phyloP scores from a whole-genome alignment of 345 rosid genomes.

The Eucalyptus sp. region DNA sequence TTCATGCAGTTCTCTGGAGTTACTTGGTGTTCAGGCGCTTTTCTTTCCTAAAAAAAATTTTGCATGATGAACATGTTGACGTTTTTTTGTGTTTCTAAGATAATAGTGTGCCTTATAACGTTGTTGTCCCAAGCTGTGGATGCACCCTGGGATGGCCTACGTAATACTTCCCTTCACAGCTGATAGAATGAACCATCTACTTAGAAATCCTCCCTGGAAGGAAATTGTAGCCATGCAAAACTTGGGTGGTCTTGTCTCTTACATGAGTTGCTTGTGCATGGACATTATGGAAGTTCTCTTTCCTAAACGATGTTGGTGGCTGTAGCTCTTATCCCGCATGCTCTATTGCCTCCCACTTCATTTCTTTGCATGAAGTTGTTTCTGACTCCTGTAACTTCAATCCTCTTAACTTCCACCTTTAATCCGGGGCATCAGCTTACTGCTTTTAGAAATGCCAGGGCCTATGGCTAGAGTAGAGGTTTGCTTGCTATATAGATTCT shows the following conservation, averaged over 20 bases:
- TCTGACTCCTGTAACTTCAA: not conserved
- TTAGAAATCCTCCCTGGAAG: not conserved
- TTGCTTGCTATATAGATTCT: not conserved
- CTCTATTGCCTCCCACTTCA: not conserved
- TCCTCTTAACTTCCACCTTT: not conserved
- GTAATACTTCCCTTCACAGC: not conserved
- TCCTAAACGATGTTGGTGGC: not conserved
- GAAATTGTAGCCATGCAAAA: not conserved
- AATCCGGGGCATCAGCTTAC: not conserved
- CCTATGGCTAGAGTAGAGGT: not conserved
- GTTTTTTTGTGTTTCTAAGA: not conserved
- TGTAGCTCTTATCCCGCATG: not conserved
- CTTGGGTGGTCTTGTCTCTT: not conserved
- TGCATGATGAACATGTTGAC: not conserved
- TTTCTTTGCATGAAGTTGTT: not conserved
- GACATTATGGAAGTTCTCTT: not conserved
- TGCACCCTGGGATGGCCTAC: not conserved
- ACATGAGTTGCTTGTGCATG: not conserved
- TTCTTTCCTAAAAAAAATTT: not conserved
- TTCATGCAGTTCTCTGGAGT: not conserved
- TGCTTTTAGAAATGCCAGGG: not conserved
- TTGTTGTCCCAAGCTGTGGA: not conserved
- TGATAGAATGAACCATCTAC: not conserved
- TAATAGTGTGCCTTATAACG: not conserved
- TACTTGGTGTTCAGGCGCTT: not conserved